Evolutionary conservation across 495 filamentous ascomycete species (phyloP).

Genomic region (Hypoxylon lenormandii): DNA sequence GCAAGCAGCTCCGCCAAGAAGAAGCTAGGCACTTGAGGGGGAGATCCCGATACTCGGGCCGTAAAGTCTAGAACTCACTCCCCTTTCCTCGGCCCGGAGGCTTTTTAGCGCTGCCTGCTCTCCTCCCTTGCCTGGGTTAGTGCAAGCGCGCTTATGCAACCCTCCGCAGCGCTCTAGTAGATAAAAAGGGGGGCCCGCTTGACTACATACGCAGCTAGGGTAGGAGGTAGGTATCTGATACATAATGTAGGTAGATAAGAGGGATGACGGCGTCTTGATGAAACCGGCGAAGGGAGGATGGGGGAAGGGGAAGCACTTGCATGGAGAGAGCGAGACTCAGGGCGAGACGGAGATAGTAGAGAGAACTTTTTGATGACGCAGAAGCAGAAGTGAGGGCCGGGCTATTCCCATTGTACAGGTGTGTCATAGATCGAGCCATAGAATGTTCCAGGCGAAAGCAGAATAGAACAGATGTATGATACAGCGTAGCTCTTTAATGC

Average conservation of each 20-base stretch:
- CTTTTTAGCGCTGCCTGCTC: constrained; percentile 5
- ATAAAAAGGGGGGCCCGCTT: no score
- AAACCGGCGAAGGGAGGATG: no score
- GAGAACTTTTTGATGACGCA: neutral
- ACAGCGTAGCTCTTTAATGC: neutral
- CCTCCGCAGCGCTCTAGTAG: no score
- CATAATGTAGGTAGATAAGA: no score
- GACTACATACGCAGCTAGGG: no score
- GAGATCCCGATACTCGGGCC: constrained; percentile 15
- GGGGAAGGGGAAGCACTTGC: no score
- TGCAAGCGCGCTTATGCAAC: neutral
- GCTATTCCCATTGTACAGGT: neutral
- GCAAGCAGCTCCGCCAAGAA: no score
- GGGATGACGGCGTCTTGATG: no score
- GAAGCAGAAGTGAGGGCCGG: neutral
- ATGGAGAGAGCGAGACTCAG: no score
- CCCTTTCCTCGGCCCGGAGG: constrained; percentile 8
- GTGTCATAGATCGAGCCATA: neutral
- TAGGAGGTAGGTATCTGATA: no score
- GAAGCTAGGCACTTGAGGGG: no score
- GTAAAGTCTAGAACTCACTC: constrained; percentile 8
- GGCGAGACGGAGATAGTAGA: no score
- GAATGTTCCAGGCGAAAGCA: neutral
- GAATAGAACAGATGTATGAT: neutral
- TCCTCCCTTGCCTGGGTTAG: neutral